Conservation (phyloP, 768 basidiomycete genomes). For the Pleurotus citrinopileatus region DNA sequence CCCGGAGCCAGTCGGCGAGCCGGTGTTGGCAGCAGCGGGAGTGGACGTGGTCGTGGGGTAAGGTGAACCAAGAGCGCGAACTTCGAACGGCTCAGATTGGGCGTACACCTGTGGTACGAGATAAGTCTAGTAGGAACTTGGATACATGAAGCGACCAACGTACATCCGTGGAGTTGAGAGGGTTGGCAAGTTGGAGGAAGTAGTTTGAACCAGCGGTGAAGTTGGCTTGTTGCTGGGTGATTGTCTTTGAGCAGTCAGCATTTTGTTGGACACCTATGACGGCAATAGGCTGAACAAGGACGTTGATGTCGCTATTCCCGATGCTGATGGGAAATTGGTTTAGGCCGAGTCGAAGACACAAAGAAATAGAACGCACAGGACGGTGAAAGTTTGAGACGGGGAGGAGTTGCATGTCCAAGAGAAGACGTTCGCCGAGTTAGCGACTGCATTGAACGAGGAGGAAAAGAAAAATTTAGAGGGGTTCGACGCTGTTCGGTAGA, state of each 20-base stretch:
- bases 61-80: constrained; percentile 52
- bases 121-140: background rate
- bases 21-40: constrained; percentile 20
- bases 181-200: constrained; percentile 47
- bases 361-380: constrained; percentile 54
- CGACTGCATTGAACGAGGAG: constrained; percentile 37
- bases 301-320: constrained; percentile 36
- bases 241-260: constrained; percentile 54
- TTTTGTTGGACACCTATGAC: constrained; percentile 51
- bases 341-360: too few relatives aligned
- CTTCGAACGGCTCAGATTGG: constrained; percentile 51
- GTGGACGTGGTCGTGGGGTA: constrained; percentile 44
- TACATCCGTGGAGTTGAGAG: constrained; percentile 51
- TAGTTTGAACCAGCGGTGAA: constrained; percentile 44
- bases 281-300: constrained; percentile 40
- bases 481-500: background rate
- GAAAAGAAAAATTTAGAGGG: background rate
- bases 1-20: constrained; percentile 23
- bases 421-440: constrained; percentile 53
- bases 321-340: constrained; percentile 31
- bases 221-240: constrained; percentile 44
- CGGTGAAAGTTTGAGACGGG: constrained; percentile 39
- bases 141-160: constrained; percentile 20
- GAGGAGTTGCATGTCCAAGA: constrained; percentile 53
- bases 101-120: constrained; percentile 48